Base-by-base conservation (phyloP, 2,329 filamentous ascomycete genomes). In the Chaetomium globosum region DNA sequence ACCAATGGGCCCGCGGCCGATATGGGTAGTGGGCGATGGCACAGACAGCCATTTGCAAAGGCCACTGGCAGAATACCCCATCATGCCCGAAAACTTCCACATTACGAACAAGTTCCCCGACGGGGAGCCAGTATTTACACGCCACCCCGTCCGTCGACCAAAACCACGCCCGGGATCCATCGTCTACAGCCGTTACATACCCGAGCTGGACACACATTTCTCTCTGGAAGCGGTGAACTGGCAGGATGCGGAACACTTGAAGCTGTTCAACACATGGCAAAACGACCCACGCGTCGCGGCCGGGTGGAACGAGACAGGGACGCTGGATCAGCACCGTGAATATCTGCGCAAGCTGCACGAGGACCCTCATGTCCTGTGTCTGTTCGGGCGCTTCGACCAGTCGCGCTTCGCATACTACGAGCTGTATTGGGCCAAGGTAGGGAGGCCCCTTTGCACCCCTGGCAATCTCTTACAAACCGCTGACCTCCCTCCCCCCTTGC, bases 231-330 rank as follows among this genome's bases (percentile, higher is more conserved):
- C 85, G 9, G 82, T 93, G 1, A 87, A 93, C 74, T 91, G 85
- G 77, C 74, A 82, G 49, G 80, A 91, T 71, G 74, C 80, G 1
- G 82, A 85, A 71, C 89, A 93, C 76, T 77, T 93, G 63, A 77
- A 80, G 23, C 80, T 91, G 3, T 93, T 93, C 80, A 87, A 93
- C 76, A 82, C 81, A 64, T 93, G 90, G 90, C 90, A 93, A 77
- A 93, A 93, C 73, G 90, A 93, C 73, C 90, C 90, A 61, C 88
- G 90, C 51, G 90, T 93, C n/a, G 89, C 89, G 3, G 85, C 88
- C 71, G 89, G 89, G 4, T 93, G 90, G 90, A 91, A 92, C 72
- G 88, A 91, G 78, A 90, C 88, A 0, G 90, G 90, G 30, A 90
- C 89, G 0, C 76, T 92, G 58, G 89, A 91, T 31, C 83, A 93